Evolutionary conservation across 495 filamentous ascomycete genomes (phyloP), one percentile per base, ranked within the genome.

Genomic region (Penicillium bialowiezense): DNA sequence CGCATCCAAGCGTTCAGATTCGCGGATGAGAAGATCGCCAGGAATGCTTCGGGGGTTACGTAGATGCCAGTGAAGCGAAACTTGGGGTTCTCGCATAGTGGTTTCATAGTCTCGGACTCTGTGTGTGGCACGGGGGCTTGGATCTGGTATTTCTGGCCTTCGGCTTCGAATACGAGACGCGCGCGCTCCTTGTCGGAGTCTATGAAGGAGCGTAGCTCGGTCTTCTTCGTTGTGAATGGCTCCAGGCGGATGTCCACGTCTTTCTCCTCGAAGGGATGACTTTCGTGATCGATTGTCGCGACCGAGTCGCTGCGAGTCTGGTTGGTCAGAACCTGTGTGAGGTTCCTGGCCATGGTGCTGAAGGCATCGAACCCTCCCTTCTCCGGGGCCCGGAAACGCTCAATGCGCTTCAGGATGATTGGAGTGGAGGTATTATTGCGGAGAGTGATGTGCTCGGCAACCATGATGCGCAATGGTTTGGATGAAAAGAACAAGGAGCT

Each of bases 401-500:
- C 86, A 46, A 95, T 74, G 47, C 79, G 68, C 67, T 82, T 89
- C 55, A 97, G 72, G 36, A 83, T 79, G 23, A 97, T 71, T 1
- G 83, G 74, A 5, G 77, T 88, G 51, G 82, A 72, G 31, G 91
- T 92, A 48, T 96, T 76, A 63, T 98, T 98, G 55, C 92, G 91
- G 64, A 98, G 83, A 5, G 82, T 90, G 36, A 97, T 68, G 39
- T 62, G 46, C 36, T 74, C 65, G 36, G 70, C 69, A 21, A 69
- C 70, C 72, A 74, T 76, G 43, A 34, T 67, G 20, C 17, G n/a
- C 42, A 24, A 26, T 35, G 12, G n/a, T 24, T 21, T 18, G 33
- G 18, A 23, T n/a, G 33, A 31, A 18, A 38, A 40, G 32, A 24
- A 14, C 20, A 17, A 38, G 14, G 5, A n/a, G n/a, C n/a, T n/a